phyloP scores from a whole-genome alignment of 345 rosid genomes.

The Alliaria petiolata region DNA sequence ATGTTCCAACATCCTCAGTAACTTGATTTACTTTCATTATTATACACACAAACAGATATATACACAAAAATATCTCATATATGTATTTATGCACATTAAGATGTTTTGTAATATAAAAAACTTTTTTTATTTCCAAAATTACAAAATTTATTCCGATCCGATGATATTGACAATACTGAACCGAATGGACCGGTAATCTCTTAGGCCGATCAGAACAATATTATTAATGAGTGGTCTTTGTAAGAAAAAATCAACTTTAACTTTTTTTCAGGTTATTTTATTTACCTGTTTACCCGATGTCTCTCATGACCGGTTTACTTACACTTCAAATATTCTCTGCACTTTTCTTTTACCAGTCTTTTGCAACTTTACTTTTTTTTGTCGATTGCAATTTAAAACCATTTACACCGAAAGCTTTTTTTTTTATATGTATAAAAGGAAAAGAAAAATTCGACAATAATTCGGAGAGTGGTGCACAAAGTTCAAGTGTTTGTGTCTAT shows the following conservation, averaged over 20 bases:
- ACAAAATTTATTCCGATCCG: not conserved
- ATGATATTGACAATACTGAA: not conserved
- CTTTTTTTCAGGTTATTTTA: conserved; percentile 18
- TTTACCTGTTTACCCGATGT: conserved; percentile 28
- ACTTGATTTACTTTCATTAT: not conserved
- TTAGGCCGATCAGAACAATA: conserved; percentile 1
- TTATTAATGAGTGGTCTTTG: not conserved
- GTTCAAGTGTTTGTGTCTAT: conserved; percentile 29
- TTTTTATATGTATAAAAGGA: not conserved
- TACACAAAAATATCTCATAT: not conserved
- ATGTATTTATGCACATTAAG: not conserved
- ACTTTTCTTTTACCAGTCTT: conserved; percentile 31
- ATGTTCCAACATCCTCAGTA: conserved; percentile 25
- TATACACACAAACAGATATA: not conserved
- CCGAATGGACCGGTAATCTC: conserved; percentile 13
- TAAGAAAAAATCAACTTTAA: not conserved
- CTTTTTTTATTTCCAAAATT: not conserved
- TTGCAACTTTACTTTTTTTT: conserved; percentile 17
- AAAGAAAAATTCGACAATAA: not conserved
- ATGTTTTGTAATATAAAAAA: not conserved
- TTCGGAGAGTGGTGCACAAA: conserved; percentile 31
- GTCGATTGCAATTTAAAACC: conserved; percentile 7
- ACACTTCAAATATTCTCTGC: conserved; percentile 32
- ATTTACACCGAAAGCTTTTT: conserved; percentile 27
- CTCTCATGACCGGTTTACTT: conserved; percentile 18